Evolutionary conservation across 306 rosid species (phyloP).

Genomic region (Vigna mungo): DNA sequence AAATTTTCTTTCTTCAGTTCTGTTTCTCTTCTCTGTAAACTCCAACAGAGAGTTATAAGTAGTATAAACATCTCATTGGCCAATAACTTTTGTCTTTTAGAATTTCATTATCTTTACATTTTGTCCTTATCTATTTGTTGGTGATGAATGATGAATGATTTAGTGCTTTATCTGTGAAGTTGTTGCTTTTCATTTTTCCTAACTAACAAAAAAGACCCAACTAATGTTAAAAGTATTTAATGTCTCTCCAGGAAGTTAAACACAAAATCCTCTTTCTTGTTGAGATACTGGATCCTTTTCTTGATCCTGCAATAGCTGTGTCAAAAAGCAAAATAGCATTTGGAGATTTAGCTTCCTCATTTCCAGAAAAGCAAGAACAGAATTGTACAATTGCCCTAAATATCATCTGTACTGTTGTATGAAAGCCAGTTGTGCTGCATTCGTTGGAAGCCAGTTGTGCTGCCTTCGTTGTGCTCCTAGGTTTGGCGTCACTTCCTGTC

Average conservation of each 20-base stretch:
- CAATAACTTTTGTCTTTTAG: background rate
- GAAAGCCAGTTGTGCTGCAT: conserved; percentile 81
- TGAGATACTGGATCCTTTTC: conserved; percentile 94
- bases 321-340: conserved; percentile 78
- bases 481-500: conserved; percentile 51
- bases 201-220: conserved; percentile 6
- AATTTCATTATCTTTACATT: conserved; percentile 24
- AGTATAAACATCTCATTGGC: conserved; percentile 4
- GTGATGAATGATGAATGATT: conserved; percentile 28
- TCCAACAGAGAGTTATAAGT: background rate
- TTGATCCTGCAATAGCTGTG: conserved; percentile 83
- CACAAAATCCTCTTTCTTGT: conserved; percentile 85
- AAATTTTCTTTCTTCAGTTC: too few relatives aligned
- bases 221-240: conserved; percentile 24
- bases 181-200: conserved; percentile 28
- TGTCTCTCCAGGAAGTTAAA: conserved; percentile 77
- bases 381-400: conserved; percentile 74
- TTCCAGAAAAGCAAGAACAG: conserved; percentile 74
- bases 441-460: too few relatives aligned
- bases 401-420: conserved; percentile 83
- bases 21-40: too few relatives aligned
- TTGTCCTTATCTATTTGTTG: conserved; percentile 7
- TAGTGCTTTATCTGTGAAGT: conserved; percentile 30
- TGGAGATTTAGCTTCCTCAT: conserved; percentile 74
- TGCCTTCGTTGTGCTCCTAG: too few relatives aligned